These are phyloP conservation scores for Epichloe sylvatica DNA, from an alignment of 2,329 filamentous ascomycete genomes.

Conservation along the genomic window DNA sequence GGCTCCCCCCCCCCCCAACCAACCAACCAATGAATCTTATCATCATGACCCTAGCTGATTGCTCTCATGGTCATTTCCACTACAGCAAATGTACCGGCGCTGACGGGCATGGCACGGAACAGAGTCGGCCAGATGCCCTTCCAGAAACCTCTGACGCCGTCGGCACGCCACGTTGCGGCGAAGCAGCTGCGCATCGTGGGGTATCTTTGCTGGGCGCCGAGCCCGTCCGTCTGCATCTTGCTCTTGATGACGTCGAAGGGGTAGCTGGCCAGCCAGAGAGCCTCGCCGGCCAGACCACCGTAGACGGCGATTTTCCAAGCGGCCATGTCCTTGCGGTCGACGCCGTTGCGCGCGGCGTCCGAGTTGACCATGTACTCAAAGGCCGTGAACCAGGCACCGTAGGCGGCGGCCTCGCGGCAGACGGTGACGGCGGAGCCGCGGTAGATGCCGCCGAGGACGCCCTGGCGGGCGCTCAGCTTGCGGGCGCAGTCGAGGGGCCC, in stretches of 20 bases:
- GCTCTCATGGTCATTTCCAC: conserved; percentile 53
- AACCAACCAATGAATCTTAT: neutral
- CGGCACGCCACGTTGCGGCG: conserved; percentile 60
- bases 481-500: conserved; percentile 84
- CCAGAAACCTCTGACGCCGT: conserved; percentile 81
- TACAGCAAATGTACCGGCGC: conserved; percentile 92
- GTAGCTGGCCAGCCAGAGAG: conserved; percentile 84
- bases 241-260: conserved; percentile 97
- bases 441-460: conserved; percentile 62
- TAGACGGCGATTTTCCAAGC: conserved; percentile 81
- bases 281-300: conserved; percentile 86
- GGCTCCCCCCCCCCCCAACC: too few relatives aligned
- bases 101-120: conserved; percentile 91
- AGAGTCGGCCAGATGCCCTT: conserved; percentile 84
- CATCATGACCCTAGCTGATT: conserved; percentile 26
- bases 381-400: conserved; percentile 86
- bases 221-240: conserved; percentile 98
- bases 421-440: conserved; percentile 78
- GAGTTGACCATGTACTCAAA: conserved; percentile 96
- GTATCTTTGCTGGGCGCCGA: conserved; percentile 58
- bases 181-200: conserved; percentile 82
- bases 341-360: conserved; percentile 64
- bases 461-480: conserved; percentile 56
- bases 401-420: conserved; percentile 80
- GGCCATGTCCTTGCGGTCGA: conserved; percentile 64